These are phyloP conservation scores for Cyamopsis tetragonoloba DNA, from an alignment of 306 rosid species.

Conservation along the genomic window DNA sequence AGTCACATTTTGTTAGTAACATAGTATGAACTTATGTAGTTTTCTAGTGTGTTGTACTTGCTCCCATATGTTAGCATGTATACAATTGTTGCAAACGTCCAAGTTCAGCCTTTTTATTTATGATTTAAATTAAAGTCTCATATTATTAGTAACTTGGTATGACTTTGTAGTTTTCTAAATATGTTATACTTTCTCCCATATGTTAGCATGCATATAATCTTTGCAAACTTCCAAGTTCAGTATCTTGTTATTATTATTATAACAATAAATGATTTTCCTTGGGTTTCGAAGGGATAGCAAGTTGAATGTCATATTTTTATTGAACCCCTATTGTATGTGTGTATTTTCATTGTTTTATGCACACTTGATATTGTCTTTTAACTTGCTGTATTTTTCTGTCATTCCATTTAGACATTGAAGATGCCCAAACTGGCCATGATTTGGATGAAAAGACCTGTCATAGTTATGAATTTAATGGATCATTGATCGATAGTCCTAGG, in stretches of 20 bases:
- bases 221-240: background rate
- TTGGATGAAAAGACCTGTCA: slow-evolving; percentile 38
- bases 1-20: no score
- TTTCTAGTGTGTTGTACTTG: no score
- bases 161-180: background rate
- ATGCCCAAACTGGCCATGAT: slow-evolving; percentile 29
- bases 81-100: no score
- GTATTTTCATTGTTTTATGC: background rate
- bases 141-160: background rate
- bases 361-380: slow-evolving; percentile 15
- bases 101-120: no score
- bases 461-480: slow-evolving; percentile 45
- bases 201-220: background rate
- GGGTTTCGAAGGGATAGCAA: background rate
- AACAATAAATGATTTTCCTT: background rate
- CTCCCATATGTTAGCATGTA: no score
- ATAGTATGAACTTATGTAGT: no score
- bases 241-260: slow-evolving; percentile 4
- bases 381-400: slow-evolving; percentile 20
- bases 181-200: background rate
- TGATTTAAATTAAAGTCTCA: background rate
- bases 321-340: background rate
- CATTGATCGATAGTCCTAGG: slow-evolving; percentile 37
- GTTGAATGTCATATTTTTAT: slow-evolving; percentile 14
- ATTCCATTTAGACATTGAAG: slow-evolving; percentile 36